Evolutionary conservation across 2,329 filamentous ascomycete species (phyloP).

Genomic region (Ophiostoma piceae): DNA sequence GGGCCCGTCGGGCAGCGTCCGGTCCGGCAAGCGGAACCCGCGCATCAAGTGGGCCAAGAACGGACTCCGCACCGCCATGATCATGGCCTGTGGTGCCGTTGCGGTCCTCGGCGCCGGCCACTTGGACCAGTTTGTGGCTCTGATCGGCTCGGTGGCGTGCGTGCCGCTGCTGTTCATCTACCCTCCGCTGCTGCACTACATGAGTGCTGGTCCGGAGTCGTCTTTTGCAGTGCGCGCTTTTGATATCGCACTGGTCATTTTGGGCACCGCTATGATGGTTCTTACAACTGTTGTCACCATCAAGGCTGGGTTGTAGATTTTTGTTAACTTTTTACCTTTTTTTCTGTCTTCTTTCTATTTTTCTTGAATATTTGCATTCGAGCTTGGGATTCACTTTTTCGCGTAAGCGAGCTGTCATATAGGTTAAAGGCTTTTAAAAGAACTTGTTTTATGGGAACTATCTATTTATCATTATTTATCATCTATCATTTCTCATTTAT

Average conservation of each 20-base stretch:
- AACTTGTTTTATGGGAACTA: background rate
- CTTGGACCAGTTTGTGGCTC: constrained; percentile 67
- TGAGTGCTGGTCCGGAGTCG: constrained; percentile 54
- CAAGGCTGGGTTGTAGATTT: constrained; percentile 12
- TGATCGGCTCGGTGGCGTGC: constrained; percentile 69
- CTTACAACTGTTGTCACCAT: constrained; percentile 63
- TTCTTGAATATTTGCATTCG: background rate
- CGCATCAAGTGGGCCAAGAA: constrained; percentile 75
- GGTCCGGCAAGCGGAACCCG: constrained; percentile 60
- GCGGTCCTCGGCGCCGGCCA: constrained; percentile 61
- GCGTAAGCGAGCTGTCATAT: background rate
- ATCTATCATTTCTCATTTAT: background rate
- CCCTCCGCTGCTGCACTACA: constrained; percentile 65
- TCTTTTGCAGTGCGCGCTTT: constrained; percentile 50
- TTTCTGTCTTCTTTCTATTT: background rate
- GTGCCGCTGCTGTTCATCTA: constrained; percentile 75
- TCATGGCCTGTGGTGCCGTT: constrained; percentile 55
- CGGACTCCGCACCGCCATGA: constrained; percentile 52
- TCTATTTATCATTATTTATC: background rate
- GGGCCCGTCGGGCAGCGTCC: constrained; percentile 31
- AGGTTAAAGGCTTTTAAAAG: background rate
- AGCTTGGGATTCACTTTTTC: background rate
- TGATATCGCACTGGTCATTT: constrained; percentile 15
- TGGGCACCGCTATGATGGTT: constrained; percentile 50
- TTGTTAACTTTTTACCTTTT: background rate